Base-by-base conservation (phyloP, 1,284 basidiomycete genomes). In the Trametes polyzona region DNA sequence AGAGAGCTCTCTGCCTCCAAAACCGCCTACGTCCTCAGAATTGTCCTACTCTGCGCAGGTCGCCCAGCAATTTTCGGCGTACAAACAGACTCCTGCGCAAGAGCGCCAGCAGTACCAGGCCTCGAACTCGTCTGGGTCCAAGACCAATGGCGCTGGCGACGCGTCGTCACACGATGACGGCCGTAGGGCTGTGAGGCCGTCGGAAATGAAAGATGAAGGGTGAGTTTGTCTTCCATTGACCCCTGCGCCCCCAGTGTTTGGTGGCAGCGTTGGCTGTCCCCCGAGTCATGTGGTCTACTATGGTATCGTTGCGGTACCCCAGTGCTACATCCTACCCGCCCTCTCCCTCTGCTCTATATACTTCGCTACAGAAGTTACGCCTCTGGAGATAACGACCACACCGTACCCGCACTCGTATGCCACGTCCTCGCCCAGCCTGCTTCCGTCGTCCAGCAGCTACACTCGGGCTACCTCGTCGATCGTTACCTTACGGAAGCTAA, bases 181-280 rank as follows among this genome's bases (percentile, higher is more conserved):
- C 16, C 63, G 63, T 24, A 53, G 70, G 47, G 64, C 69, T 8
- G 65, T 71, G 0, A 63, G 89, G 65, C 92, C 92, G 3, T 90
- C 88, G 51, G 93, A 95, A 72, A 93, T 93, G 92, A 92, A 92
- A 65, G 93, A 95, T 71, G 90, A 92, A 85, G 93, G 93, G 93
- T 94, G 83, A 91, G 92, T 83, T 24, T 19, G 29, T 26, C 35
- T 30, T 23, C 19, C 69, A 67, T 60, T 47, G 64, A 59, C 68
- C 60, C 54, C 56, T 63, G 63, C 59, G 57, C 52, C 55, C 55
- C 48, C 54, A 58, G 53, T 33, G 26, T 33, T n/a, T n/a, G n/a
- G 40, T 41, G 44, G 47, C 58, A 57, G 44, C 27, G 33, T 47
- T 41, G 57, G 39, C 29, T 47, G 55, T 49, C 35, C n/a, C n/a